Conservation (phyloP, 352 stramenopile genomes). For the Phytopythium delawarense region DNA sequence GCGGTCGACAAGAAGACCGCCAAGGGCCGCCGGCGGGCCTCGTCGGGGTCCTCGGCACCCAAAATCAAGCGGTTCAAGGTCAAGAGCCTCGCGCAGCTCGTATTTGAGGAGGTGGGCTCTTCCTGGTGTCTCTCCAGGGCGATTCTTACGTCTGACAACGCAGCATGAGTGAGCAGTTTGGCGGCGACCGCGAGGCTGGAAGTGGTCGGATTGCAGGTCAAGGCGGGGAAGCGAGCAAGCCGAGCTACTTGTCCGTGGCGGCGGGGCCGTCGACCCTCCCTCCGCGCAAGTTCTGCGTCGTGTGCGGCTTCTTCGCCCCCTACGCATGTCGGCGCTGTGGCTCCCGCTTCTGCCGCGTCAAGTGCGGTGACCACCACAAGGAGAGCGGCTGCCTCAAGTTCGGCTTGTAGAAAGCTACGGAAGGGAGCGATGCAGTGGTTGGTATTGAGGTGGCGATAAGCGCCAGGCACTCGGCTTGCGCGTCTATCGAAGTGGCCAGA, state of each 20-base stretch:
- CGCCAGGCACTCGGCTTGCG: neutral
- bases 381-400: constrained; percentile 91
- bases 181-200: neutral
- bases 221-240: constrained; percentile 15
- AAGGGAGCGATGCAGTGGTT: neutral
- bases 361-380: constrained; percentile 86
- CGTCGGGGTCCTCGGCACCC: neutral
- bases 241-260: constrained; percentile 75
- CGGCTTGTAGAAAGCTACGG: constrained; percentile 29
- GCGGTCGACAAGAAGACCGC: constrained; percentile 35
- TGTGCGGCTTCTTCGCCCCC: constrained; percentile 77
- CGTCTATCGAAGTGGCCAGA: constrained; percentile 6
- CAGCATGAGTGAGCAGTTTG: neutral
- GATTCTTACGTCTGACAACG: neutral
- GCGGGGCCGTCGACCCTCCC: constrained; percentile 54
- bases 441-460: neutral
- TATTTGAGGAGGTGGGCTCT: constrained; percentile 79
- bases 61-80: constrained; percentile 67
- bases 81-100: constrained; percentile 84
- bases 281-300: constrained; percentile 76
- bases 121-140: neutral
- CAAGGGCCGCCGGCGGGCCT: constrained; percentile 18
- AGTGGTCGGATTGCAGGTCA: neutral
- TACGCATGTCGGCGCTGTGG: constrained; percentile 81
- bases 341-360: constrained; percentile 75